These are phyloP conservation scores for Cercospora janseana DNA, from an alignment of 2,329 filamentous ascomycete species.

Conservation along the genomic window DNA sequence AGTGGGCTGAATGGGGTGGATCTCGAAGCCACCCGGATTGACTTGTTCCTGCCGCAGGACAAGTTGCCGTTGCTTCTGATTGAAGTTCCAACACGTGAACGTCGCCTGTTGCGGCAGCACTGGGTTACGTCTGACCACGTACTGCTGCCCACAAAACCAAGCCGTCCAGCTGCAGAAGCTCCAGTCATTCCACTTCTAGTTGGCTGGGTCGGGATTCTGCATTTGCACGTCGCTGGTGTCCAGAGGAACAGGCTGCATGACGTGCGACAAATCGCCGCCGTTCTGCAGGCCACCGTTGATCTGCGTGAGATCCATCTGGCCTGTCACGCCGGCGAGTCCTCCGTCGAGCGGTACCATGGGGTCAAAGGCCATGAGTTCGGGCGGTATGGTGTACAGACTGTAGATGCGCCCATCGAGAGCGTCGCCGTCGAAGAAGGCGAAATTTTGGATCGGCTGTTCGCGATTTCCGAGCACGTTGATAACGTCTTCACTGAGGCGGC, in stretches of 20 bases:
- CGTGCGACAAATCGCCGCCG: neutral
- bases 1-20: too few species aligned
- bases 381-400: slow-evolving; percentile 53
- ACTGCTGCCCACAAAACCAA: too few species aligned
- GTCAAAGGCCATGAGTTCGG: slow-evolving; percentile 27
- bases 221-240: slow-evolving; percentile 2
- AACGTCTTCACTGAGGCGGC: slow-evolving; percentile 88
- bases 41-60: too few species aligned
- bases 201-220: neutral
- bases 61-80: too few species aligned
- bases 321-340: neutral
- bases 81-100: too few species aligned
- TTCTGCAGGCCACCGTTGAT: neutral
- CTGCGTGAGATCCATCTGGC: neutral
- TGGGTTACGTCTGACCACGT: too few species aligned
- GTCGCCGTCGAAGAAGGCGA: slow-evolving; percentile 87
- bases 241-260: neutral
- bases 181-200: too few species aligned
- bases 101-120: too few species aligned
- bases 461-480: slow-evolving; percentile 91
- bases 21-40: too few species aligned
- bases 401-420: slow-evolving; percentile 76
- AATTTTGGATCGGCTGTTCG: slow-evolving; percentile 94
- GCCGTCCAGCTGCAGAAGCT: too few species aligned
- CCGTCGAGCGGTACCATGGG: slow-evolving; percentile 7